These are phyloP conservation scores for Trichoderma breve DNA, from an alignment of 2,329 filamentous ascomycete species.

Conservation along the genomic window DNA sequence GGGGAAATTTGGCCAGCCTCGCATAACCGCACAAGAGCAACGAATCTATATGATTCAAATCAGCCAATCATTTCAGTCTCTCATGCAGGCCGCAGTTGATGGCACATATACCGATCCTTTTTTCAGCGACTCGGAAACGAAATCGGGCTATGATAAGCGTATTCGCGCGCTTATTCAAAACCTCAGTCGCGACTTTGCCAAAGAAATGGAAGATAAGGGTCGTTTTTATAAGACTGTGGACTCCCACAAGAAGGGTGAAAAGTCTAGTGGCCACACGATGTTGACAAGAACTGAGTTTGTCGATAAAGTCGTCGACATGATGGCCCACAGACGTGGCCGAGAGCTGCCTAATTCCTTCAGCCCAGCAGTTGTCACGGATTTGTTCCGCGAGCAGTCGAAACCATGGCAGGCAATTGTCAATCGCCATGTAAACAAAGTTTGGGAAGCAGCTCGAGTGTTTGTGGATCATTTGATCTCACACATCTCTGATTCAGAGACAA, in stretches of 20 bases:
- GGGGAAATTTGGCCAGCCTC: conserved; percentile 46
- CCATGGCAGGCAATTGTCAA: conserved; percentile 52
- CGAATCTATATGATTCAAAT: conserved; percentile 46
- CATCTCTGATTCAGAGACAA: conserved; percentile 23
- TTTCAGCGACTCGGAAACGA: conserved; percentile 41
- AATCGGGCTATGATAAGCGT: conserved; percentile 39
- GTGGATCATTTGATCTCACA: conserved; percentile 16
- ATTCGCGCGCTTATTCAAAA: conserved; percentile 56
- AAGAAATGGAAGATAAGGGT: conserved; percentile 42
- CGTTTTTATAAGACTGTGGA: conserved; percentile 27
- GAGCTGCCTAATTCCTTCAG: conserved; percentile 63
- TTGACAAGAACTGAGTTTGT: conserved; percentile 25
- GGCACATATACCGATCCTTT: conserved; percentile 53
- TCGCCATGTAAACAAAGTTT: conserved; percentile 21
- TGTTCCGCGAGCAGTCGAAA: conserved; percentile 58
- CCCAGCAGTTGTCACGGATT: conserved; percentile 54
- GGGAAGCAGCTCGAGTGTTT: conserved; percentile 21
- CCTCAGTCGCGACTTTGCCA: conserved; percentile 46
- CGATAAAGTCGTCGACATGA: conserved; percentile 24
- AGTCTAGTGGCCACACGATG: background rate
- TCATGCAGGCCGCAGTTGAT: conserved; percentile 47
- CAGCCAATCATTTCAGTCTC: conserved; percentile 42
- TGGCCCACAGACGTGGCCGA: conserved; percentile 32
- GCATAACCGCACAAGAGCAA: conserved; percentile 48
- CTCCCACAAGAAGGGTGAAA: background rate